Evolutionary conservation across 1,139 yeast species (phyloP).

Genomic region (Debaryomycetaceae sp.): DNA sequence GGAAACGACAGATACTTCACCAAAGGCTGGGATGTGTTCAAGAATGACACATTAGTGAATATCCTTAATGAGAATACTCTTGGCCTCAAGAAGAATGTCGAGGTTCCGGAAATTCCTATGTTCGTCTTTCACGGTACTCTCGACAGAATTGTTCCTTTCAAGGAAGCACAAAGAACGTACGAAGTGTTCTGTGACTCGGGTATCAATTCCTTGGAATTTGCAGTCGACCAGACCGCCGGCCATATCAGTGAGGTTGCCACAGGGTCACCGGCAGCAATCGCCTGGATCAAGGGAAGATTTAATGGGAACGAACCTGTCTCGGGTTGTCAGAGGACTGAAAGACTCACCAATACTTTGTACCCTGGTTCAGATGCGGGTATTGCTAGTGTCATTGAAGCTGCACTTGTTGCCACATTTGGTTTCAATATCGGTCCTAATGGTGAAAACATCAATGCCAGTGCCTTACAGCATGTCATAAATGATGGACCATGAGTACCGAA

Average conservation of each 20-base stretch:
- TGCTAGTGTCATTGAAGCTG: not conserved
- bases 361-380: not conserved
- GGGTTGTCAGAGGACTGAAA: slow-evolving; percentile 4
- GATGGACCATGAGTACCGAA: too few species aligned
- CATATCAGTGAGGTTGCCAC: slow-evolving; percentile 5
- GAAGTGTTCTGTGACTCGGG: slow-evolving; percentile 18
- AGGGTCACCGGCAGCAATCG: slow-evolving; percentile 6
- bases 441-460: not conserved
- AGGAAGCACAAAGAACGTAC: slow-evolving; percentile 15
- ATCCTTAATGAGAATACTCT: slow-evolving; percentile 11
- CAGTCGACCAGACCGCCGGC: slow-evolving; percentile 4
- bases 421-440: slow-evolving; percentile 1
- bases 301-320: slow-evolving; percentile 3
- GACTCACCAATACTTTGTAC: slow-evolving; percentile 1
- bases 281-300: slow-evolving; percentile 6
- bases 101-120: slow-evolving; percentile 22
- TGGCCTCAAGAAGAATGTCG: slow-evolving; percentile 13
- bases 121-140: slow-evolving; percentile 21
- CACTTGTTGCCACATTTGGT: not conserved
- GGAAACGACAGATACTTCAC: slow-evolving; percentile 2
- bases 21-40: slow-evolving; percentile 8
- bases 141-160: slow-evolving; percentile 22
- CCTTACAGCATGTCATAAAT: too few species aligned
- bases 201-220: slow-evolving; percentile 8
- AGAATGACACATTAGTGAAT: slow-evolving; percentile 1